These are phyloP conservation scores for Neolentinus lepideus DNA, from an alignment of 1,284 basidiomycete genomes.

Conservation along the genomic window DNA sequence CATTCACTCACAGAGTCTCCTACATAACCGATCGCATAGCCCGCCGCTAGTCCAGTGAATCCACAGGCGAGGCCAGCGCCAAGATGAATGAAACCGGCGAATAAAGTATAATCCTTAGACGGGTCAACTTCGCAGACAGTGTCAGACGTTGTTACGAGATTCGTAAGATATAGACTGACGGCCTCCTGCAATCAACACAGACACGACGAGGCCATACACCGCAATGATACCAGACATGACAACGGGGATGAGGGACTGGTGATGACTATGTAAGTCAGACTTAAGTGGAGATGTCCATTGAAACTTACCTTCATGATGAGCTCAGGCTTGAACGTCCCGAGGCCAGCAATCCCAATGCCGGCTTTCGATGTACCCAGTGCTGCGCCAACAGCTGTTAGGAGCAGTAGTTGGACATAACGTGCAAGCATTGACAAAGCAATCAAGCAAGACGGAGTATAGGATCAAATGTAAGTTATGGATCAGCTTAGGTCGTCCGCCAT, in stretches of 20 bases:
- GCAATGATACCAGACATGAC: conserved; percentile 80
- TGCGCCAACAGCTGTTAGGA: conserved; percentile 75
- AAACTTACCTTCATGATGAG: conserved; percentile 90
- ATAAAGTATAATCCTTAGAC: conserved; percentile 62
- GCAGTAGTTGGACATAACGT: conserved; percentile 5
- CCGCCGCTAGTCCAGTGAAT: conserved; percentile 90
- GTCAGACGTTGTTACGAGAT: neutral
- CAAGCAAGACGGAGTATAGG: neutral
- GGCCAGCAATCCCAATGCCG: conserved; percentile 95
- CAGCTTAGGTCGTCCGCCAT: neutral
- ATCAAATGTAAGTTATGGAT: neutral
- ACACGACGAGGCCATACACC: conserved; percentile 63
- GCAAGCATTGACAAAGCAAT: neutral
- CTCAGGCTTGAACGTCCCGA: conserved; percentile 93
- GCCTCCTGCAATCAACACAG: conserved; percentile 59
- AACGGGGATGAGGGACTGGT: conserved; percentile 85
- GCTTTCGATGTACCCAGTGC: conserved; percentile 97
- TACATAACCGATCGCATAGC: conserved; percentile 95
- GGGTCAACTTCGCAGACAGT: conserved; percentile 45
- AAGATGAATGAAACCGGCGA: conserved; percentile 89
- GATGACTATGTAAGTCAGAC: conserved; percentile 2
- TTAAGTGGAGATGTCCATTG: neutral
- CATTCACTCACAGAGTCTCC: conserved; percentile 76
- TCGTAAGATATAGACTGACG: conserved; percentile 30
- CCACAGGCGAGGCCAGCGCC: conserved; percentile 92